Percentiles rank a stretch among this genome's conserved stretches.
Evolutionary conservation across 169 alveolate species (phyloP).

Genomic region (Plasmodium billcollinsi): DNA sequence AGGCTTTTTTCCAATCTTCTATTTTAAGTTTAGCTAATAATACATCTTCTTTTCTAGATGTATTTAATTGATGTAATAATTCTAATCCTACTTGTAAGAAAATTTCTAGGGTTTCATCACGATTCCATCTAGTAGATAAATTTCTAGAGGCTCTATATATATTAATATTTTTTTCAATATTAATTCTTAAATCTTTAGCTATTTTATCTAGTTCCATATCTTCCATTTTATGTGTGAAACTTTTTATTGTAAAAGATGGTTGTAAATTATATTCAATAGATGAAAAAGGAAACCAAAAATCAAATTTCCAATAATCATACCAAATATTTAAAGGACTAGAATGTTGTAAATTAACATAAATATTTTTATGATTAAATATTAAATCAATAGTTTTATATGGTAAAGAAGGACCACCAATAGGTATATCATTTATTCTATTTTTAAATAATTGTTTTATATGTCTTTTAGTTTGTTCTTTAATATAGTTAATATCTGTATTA

Average conservation of each 20-base stretch:
- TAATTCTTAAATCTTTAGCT: constrained; percentile 76
- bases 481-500: constrained; percentile 6
- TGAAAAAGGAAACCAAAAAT: constrained; percentile 84
- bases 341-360: constrained; percentile 86
- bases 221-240: constrained; percentile 74
- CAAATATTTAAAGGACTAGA: constrained; percentile 81
- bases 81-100: constrained; percentile 86
- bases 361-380: constrained; percentile 85
- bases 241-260: constrained; percentile 69
- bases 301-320: constrained; percentile 82
- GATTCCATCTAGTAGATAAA: constrained; percentile 88
- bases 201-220: constrained; percentile 81
- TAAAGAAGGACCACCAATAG: constrained; percentile 55
- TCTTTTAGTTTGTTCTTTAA: constrained; percentile 70
- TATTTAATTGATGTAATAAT: constrained; percentile 83
- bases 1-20: constrained; percentile 87
- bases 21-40: constrained; percentile 81
- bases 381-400: constrained; percentile 86
- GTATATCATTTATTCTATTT: constrained; percentile 43
- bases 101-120: constrained; percentile 81
- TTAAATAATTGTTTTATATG: constrained; percentile 77
- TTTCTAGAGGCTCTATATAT: constrained; percentile 87
- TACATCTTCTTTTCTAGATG: constrained; percentile 83
- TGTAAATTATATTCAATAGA: constrained; percentile 57
- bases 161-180: constrained; percentile 79